A percentile compares a stretch with the other conserved stretches of the same genome.
Evolutionary conservation across 257 asterid genomes (phyloP).

Genomic region (Plantago elongata): DNA sequence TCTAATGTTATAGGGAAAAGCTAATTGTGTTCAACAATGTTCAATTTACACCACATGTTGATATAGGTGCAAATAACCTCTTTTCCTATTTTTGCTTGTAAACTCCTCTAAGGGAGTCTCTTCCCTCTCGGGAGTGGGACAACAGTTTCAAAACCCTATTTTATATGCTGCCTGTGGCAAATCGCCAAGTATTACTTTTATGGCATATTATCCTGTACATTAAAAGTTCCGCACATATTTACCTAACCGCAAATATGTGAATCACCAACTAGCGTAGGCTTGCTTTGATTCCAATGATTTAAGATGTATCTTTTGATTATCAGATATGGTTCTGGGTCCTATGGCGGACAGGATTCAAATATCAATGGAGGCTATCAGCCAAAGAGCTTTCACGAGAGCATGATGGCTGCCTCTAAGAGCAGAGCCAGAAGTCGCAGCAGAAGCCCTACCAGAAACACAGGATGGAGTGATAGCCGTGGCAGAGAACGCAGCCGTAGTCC

Average conservation of each 20-base stretch:
- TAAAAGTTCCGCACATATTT: no score
- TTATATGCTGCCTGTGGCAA: no score
- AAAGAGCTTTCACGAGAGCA: conserved; percentile 48
- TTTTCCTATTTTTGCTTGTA: no score
- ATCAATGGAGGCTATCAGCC: conserved; percentile 28
- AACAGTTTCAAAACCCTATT: no score
- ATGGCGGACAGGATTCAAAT: conserved; percentile 21
- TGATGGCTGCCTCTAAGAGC: conserved; percentile 27
- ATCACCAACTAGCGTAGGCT: no score
- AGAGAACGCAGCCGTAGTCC: conserved; percentile 41
- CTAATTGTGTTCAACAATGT: background rate
- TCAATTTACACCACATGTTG: background rate
- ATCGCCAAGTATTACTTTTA: no score
- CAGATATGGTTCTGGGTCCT: conserved; percentile 40
- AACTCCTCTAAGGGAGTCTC: no score
- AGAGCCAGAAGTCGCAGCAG: conserved; percentile 50
- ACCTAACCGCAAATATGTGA: no score
- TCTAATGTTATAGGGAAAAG: background rate
- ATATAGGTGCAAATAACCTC: no score
- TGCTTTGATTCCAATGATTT: background rate
- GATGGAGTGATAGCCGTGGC: conserved; percentile 42
- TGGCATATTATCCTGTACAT: no score
- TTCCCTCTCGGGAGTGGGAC: no score
- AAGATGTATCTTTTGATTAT: conserved; percentile 2
- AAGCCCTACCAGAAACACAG: conserved; percentile 45